Evolutionary conservation across 2,329 filamentous ascomycete genomes (phyloP).

Genomic region (Chaetomiaceae sp.): DNA sequence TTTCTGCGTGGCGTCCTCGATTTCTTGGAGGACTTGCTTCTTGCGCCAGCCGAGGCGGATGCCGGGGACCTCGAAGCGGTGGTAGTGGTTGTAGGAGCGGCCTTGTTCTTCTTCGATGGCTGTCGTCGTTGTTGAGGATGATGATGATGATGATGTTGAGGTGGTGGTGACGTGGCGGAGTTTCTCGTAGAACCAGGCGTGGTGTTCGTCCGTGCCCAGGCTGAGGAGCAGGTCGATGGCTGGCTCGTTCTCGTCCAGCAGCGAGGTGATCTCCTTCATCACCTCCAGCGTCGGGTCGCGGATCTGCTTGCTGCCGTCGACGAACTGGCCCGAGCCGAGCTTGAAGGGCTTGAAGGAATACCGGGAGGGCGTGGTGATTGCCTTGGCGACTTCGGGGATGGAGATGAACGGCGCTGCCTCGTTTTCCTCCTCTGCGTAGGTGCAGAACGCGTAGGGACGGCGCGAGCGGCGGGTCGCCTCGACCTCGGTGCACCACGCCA

Average conservation of each 20-base stretch:
- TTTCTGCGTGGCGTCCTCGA: slow-evolving; percentile 21
- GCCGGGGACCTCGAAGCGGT: slow-evolving; percentile 23
- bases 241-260: slow-evolving; percentile 19
- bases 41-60: slow-evolving; percentile 22
- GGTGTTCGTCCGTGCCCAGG: slow-evolving; percentile 25
- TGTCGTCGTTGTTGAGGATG: background rate
- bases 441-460: slow-evolving; percentile 25
- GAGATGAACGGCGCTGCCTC: slow-evolving; percentile 16
- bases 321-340: slow-evolving; percentile 24
- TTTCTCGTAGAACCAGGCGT: slow-evolving; percentile 25
- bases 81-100: slow-evolving; percentile 21
- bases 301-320: slow-evolving; percentile 27
- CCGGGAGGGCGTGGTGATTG: slow-evolving; percentile 24
- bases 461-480: slow-evolving; percentile 16
- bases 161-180: slow-evolving; percentile 6
- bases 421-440: slow-evolving; percentile 23
- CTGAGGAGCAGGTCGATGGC: slow-evolving; percentile 24
- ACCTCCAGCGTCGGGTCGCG: slow-evolving; percentile 25
- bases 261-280: slow-evolving; percentile 22
- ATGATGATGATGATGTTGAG: background rate
- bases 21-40: slow-evolving; percentile 19
- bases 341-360: slow-evolving; percentile 27
- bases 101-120: slow-evolving; percentile 16
- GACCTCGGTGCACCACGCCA: slow-evolving; percentile 27
- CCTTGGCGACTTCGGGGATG: slow-evolving; percentile 26